Percentiles rank a stretch among this genome's conserved stretches.
These are phyloP conservation scores for Populus trichocarpa DNA, from an alignment of 441 rosid species.

Conservation along the genomic window DNA sequence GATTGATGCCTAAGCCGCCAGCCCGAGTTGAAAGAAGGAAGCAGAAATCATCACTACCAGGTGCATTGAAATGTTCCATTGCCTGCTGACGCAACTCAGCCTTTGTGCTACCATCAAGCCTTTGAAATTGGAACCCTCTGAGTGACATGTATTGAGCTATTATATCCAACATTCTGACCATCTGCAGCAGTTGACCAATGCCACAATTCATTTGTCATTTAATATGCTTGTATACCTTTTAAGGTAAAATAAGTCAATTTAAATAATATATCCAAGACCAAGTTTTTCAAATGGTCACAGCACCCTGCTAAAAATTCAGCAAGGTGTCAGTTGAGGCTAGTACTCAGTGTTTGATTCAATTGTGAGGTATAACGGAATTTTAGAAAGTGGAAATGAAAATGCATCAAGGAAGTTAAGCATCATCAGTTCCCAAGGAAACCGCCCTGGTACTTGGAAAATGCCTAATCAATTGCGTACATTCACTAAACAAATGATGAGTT, in stretches of 20 bases:
- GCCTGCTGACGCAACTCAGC: conserved; percentile 98
- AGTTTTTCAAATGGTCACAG: background rate
- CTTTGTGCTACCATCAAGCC: conserved; percentile 99
- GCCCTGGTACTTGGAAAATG: background rate
- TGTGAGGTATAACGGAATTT: background rate
- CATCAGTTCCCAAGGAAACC: background rate
- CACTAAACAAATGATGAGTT: background rate
- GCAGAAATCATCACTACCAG: conserved; percentile 98
- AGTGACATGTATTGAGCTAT: conserved; percentile 83
- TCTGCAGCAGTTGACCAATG: conserved; percentile 45
- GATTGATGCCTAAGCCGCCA: conserved; percentile 99
- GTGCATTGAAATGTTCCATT: conserved; percentile 99
- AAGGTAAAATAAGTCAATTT: background rate
- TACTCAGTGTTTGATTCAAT: background rate
- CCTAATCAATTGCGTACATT: background rate
- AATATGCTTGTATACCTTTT: background rate
- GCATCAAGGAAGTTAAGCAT: background rate
- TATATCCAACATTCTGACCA: conserved; percentile 99
- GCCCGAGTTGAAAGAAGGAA: conserved; percentile 99
- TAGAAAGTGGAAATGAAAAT: background rate
- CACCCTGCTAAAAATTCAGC: background rate
- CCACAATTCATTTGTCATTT: background rate
- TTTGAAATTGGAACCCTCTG: conserved; percentile 95
- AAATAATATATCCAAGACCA: background rate
- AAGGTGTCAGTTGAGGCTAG: background rate